Evolutionary conservation across 1,139 yeast species (phyloP).

Genomic region (Groenewaldozyma sp.): DNA sequence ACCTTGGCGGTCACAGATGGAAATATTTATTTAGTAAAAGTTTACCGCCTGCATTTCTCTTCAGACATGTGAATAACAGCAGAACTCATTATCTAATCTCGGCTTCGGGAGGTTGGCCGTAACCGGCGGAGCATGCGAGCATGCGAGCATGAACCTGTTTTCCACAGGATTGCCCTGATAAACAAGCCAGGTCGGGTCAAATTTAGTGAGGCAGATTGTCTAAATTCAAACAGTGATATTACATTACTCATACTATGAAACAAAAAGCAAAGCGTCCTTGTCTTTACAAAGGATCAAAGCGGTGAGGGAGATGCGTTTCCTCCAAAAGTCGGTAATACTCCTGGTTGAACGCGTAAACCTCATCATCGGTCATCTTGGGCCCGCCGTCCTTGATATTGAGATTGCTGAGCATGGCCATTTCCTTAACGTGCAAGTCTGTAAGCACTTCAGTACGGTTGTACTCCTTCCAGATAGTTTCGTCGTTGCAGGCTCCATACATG

Average conservation of each 20-base stretch:
- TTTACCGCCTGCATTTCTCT: no score
- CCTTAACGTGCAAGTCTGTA: constrained; percentile 18
- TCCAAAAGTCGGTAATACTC: neutral
- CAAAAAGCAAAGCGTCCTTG: no score
- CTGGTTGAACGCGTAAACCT: neutral
- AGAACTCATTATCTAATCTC: no score
- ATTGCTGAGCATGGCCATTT: constrained; percentile 10
- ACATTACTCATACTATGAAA: no score
- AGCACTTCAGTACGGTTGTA: constrained; percentile 17
- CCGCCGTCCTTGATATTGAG: constrained; percentile 1
- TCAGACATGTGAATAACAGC: no score
- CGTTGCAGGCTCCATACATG: constrained; percentile 23
- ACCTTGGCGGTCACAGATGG: no score
- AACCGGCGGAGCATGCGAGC: neutral
- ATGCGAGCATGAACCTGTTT: neutral
- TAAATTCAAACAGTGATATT: no score
- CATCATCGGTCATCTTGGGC: neutral
- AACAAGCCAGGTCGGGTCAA: no score
- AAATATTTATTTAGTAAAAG: no score
- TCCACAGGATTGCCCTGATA: no score
- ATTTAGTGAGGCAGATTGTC: no score
- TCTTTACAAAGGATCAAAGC: constrained; percentile 2
- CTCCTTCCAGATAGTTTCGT: constrained; percentile 16
- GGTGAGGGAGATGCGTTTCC: neutral
- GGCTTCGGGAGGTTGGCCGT: neutral